phyloP scores from a whole-genome alignment of 345 rosid species.

The Eucalyptus tenuipes region DNA sequence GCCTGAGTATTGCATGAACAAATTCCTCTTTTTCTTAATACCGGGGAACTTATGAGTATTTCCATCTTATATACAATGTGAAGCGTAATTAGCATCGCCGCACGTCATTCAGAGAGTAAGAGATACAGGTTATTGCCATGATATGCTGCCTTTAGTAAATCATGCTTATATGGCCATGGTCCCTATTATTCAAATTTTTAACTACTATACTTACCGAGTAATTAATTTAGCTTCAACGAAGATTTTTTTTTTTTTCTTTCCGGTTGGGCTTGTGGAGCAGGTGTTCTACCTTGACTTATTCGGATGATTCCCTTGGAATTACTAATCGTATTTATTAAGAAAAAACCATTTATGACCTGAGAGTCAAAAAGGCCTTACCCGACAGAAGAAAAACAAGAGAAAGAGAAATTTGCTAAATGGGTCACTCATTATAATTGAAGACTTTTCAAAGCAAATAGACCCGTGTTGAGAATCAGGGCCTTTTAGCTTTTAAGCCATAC shows the following conservation, averaged over 20 bases:
- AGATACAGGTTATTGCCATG: not conserved
- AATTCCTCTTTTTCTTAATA: not conserved
- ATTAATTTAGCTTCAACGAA: not conserved
- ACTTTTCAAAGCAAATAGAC: not conserved
- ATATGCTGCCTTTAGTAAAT: not conserved
- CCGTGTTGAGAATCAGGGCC: not conserved
- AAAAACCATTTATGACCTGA: not conserved
- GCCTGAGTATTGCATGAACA: not conserved
- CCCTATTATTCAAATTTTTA: not conserved
- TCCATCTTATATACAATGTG: not conserved
- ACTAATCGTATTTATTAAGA: not conserved
- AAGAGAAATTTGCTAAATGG: not conserved
- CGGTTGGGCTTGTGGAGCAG: not conserved
- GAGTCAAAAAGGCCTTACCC: not conserved
- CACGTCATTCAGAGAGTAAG: fast-evolving
- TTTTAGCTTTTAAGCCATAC: not conserved
- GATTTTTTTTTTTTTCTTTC: not conserved
- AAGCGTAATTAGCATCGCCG: not conserved
- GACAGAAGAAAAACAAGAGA: not conserved
- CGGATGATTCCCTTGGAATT: not conserved
- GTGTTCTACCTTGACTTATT: not conserved
- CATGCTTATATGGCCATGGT: not conserved
- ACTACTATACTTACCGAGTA: not conserved
- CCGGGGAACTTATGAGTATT: fast-evolving
- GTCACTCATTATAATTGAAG: not conserved